These are phyloP conservation scores for Scalesia atractyloides DNA, from an alignment of 129 eudicot species.

Conservation along the genomic window DNA sequence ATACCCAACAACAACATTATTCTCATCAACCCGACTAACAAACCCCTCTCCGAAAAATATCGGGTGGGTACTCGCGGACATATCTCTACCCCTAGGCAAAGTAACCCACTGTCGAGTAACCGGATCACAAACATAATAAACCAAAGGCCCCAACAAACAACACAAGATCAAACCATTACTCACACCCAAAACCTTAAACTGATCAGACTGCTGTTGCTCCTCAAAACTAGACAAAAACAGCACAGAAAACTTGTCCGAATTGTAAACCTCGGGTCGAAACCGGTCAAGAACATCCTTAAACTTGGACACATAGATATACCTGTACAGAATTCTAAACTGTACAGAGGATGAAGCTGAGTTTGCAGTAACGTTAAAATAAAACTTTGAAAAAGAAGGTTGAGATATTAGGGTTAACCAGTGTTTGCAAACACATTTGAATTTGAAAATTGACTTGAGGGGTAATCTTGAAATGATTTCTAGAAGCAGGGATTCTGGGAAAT, in stretches of 20 bases:
- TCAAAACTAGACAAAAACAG: conserved; percentile 51
- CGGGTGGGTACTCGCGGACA: conserved; percentile 38
- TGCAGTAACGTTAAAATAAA: conserved; percentile 18
- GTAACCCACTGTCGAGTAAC: conserved; percentile 52
- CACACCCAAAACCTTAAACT: conserved; percentile 45
- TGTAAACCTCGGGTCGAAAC: conserved; percentile 45
- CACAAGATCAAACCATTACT: conserved; percentile 55
- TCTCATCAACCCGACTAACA: conserved; percentile 42
- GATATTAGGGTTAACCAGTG: conserved; percentile 48
- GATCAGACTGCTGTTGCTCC: conserved; percentile 54
- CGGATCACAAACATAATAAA: conserved; percentile 59
- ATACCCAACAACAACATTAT: conserved; percentile 39
- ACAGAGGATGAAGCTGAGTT: neutral
- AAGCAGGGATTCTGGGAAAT: conserved; percentile 41
- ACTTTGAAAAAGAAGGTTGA: conserved; percentile 39
- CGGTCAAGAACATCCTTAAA: conserved; percentile 45
- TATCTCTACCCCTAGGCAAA: conserved; percentile 41
- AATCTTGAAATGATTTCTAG: conserved; percentile 45
- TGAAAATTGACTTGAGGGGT: conserved; percentile 48
- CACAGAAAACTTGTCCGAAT: conserved; percentile 39
- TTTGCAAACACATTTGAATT: conserved; percentile 49
- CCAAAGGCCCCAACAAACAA: conserved; percentile 48
- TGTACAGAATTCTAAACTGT: conserved; percentile 42
- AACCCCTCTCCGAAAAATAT: conserved; percentile 50
- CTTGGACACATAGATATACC: conserved; percentile 49